A percentile compares a stretch with the other conserved stretches of the same genome.
Conservation (phyloP, 2,329 filamentous ascomycete species). For the Dryadomyces quercus-mongolicae region DNA sequence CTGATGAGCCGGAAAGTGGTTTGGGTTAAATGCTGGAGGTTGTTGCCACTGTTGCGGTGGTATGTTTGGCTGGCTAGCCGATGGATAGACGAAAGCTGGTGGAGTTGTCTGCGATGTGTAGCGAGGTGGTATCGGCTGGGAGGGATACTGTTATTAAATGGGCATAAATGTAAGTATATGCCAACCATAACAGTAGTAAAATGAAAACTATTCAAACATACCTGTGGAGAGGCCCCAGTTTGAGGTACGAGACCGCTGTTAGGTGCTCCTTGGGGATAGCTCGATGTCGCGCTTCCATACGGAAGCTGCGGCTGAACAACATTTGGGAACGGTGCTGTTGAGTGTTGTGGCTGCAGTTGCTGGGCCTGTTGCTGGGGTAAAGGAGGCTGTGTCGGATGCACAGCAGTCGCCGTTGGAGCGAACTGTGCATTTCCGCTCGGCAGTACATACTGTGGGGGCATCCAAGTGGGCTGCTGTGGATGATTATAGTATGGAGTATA, state of each 20-base stretch:
- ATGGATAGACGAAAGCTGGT: conserved; percentile 17
- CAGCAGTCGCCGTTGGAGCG: conserved; percentile 18
- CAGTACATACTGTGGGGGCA: conserved; percentile 37
- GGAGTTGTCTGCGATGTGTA: conserved; percentile 1
- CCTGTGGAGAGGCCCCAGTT: conserved; percentile 27
- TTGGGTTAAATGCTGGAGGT: conserved; percentile 16
- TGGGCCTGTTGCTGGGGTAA: conserved; percentile 1
- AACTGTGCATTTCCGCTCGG: conserved; percentile 31
- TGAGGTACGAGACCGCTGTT: conserved; percentile 27
- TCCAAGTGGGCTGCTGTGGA: conserved; percentile 44
- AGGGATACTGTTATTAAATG: conserved; percentile 19
- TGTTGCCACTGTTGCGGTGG: conserved; percentile 24
- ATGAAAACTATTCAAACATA: conserved; percentile 19
- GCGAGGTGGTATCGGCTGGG: conserved; percentile 16
- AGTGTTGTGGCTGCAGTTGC: neutral
- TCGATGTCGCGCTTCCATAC: conserved; percentile 30
- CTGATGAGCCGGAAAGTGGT: conserved; percentile 15
- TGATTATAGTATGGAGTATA: conserved; percentile 56
- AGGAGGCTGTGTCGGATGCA: conserved; percentile 21
- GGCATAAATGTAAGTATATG: too few relatives aligned
- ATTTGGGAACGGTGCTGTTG: conserved; percentile 20
- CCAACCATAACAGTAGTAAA: too few relatives aligned
- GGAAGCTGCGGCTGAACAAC: conserved; percentile 32
- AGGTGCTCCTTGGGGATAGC: conserved; percentile 30
- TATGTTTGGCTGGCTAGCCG: conserved; percentile 19